phyloP scores from a whole-genome alignment of 75 land plant genomes.

The Picea sitchensis region DNA sequence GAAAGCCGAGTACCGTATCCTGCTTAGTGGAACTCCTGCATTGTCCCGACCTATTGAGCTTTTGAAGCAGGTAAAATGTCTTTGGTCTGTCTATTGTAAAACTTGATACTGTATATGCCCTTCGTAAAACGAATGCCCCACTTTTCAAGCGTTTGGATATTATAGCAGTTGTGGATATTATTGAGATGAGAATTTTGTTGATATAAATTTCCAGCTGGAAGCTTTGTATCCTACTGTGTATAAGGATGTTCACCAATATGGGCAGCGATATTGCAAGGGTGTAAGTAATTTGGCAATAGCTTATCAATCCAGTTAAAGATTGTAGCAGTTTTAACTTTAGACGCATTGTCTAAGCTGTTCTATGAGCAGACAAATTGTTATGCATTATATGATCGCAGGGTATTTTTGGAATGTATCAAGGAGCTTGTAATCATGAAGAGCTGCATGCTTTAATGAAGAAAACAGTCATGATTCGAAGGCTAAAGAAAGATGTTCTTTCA shows the following conservation, averaged over 20 bases:
- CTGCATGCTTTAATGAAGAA: slow-evolving; percentile 91
- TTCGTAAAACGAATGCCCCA: too few species aligned
- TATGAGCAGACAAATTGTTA: not conserved
- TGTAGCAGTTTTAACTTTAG: not conserved
- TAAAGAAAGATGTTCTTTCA: slow-evolving; percentile 89
- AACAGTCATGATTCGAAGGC: slow-evolving; percentile 92
- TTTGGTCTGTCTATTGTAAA: not conserved
- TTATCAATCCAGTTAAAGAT: not conserved
- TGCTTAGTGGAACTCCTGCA: slow-evolving; percentile 96
- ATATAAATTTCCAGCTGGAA: slow-evolving; percentile 55
- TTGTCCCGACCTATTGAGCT: slow-evolving; percentile 95
- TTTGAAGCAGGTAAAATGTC: slow-evolving; percentile 73
- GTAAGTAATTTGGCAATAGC: slow-evolving; percentile 41
- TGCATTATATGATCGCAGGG: slow-evolving; percentile 38
- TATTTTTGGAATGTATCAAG: slow-evolving; percentile 86
- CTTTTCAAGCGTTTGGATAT: not conserved
- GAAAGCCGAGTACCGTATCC: slow-evolving; percentile 76
- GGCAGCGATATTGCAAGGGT: slow-evolving; percentile 91
- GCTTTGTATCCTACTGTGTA: slow-evolving; percentile 86
- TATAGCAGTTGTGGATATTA: not conserved
- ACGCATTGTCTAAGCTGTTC: not conserved
- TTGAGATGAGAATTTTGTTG: slow-evolving; percentile 7
- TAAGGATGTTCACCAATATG: slow-evolving; percentile 85
- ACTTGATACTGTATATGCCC: not conserved
- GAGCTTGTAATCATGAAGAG: slow-evolving; percentile 90